Percentiles rank a stretch among this genome's conserved stretches.
phyloP scores from a whole-genome alignment of 371 early-diverging fungal species.

The Smittium culicis region DNA sequence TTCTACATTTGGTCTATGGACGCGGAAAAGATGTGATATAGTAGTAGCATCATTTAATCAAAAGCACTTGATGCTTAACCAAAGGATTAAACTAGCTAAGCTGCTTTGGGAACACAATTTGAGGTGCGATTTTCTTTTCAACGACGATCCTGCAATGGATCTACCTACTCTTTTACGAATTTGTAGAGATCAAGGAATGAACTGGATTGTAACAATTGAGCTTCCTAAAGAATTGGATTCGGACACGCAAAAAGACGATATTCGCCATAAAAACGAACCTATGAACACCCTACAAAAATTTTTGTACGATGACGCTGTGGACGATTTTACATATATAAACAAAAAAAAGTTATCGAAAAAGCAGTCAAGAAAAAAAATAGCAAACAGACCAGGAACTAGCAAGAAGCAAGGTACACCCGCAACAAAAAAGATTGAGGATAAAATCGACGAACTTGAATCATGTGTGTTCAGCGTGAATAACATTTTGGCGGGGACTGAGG shows the following conservation, averaged over 20 bases:
- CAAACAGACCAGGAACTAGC: not conserved
- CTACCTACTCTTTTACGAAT: constrained; percentile 45
- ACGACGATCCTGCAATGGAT: constrained; percentile 47
- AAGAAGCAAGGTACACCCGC: not conserved
- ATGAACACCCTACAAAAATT: not conserved
- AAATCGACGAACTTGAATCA: not conserved
- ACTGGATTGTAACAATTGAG: constrained; percentile 66
- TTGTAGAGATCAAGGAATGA: constrained; percentile 56
- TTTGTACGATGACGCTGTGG: not conserved
- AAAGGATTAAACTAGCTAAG: constrained; percentile 51
- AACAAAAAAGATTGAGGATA: not conserved
- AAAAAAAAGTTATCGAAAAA: constrained; percentile 1
- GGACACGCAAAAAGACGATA: not conserved
- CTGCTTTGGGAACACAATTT: constrained; percentile 61
- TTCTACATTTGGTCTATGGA: constrained; percentile 47
- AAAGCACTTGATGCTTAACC: constrained; percentile 42
- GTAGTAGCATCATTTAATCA: constrained; percentile 63
- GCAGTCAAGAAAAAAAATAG: not conserved
- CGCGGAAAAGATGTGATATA: constrained; percentile 46
- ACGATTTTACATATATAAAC: not conserved
- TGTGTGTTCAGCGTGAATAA: constrained; percentile 30
- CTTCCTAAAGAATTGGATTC: constrained; percentile 15
- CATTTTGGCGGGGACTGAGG: constrained; percentile 23
- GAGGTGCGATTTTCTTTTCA: constrained; percentile 57
- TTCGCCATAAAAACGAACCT: not conserved